Evolutionary conservation across 768 basidiomycete species (phyloP).

Genomic region (Psilocybe cyanescens): DNA sequence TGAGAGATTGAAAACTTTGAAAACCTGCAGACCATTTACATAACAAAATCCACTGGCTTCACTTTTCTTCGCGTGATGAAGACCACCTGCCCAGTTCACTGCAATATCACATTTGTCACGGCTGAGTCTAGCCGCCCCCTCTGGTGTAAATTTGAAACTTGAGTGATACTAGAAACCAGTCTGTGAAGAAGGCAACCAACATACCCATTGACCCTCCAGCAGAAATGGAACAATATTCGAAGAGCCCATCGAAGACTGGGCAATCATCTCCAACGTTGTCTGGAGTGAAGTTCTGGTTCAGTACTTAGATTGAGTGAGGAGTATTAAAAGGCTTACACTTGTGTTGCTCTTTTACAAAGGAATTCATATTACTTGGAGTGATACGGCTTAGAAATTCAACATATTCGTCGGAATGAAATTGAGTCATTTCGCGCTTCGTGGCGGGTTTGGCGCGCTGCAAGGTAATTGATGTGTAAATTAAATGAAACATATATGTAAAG

Average conservation of each 20-base stretch:
- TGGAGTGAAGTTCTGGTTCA: constrained; percentile 30
- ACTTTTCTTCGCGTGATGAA: constrained; percentile 99
- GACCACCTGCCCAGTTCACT: constrained; percentile 98
- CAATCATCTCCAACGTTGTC: constrained; percentile 99
- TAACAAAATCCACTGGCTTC: constrained; percentile 99
- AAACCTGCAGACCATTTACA: constrained; percentile 75
- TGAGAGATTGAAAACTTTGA: not conserved
- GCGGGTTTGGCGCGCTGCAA: constrained; percentile 95
- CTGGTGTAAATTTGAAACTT: constrained; percentile 41
- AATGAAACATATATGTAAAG: constrained; percentile 2
- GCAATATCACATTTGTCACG: constrained; percentile 99
- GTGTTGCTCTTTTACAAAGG: constrained; percentile 91
- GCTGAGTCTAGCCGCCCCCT: constrained; percentile 95
- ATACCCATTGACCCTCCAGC: constrained; percentile 99
- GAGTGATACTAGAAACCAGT: constrained; percentile 1
- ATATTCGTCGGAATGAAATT: constrained; percentile 99
- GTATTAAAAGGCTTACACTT: constrained; percentile 65
- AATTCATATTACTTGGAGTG: constrained; percentile 94
- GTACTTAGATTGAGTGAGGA: not conserved
- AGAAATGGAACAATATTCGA: constrained; percentile 99
- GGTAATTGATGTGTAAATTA: not conserved
- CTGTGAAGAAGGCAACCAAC: constrained; percentile 24
- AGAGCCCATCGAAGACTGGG: constrained; percentile 97
- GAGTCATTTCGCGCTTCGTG: constrained; percentile 99
- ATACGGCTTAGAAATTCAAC: constrained; percentile 95